Percentiles rank a stretch among this genome's conserved stretches.
phyloP scores from a whole-genome alignment of 2,329 filamentous ascomycete species.

The Sporothrix brasiliensis region DNA sequence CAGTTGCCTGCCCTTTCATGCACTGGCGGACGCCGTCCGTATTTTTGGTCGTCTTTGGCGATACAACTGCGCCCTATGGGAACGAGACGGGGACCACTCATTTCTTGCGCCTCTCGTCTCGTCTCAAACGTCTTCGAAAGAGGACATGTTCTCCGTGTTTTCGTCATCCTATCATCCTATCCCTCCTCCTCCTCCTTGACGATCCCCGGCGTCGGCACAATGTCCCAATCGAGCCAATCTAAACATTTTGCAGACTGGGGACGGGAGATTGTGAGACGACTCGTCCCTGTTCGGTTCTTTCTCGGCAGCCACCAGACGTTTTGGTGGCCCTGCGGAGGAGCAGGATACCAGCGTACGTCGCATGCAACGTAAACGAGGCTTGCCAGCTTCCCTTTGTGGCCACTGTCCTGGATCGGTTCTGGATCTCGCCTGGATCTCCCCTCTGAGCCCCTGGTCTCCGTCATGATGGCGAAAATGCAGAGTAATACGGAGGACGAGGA shows the following conservation, averaged over 20 bases:
- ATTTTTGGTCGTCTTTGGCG: background rate
- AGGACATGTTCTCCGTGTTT: too few species aligned
- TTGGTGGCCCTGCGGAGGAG: background rate
- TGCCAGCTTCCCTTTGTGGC: slow-evolving; percentile 18
- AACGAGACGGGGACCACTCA: background rate
- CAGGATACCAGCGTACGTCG: background rate
- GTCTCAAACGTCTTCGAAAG: background rate
- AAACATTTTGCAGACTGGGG: background rate
- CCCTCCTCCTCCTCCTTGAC: too few species aligned
- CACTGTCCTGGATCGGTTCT: background rate
- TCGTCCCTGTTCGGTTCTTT: slow-evolving; percentile 27
- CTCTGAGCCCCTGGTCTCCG: background rate
- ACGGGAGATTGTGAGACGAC: too few species aligned
- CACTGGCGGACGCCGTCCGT: background rate
- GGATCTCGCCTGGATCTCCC: too few species aligned
- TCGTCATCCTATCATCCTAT: too few species aligned
- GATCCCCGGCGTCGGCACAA: slow-evolving; percentile 24
- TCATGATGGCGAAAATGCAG: too few species aligned
- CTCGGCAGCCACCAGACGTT: slow-evolving; percentile 20
- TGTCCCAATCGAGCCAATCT: slow-evolving; percentile 19
- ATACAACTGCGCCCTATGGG: slow-evolving; percentile 14
- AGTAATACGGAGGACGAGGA: background rate
- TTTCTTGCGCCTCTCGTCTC: slow-evolving; percentile 3
- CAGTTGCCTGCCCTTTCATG: too few species aligned
- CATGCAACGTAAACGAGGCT: background rate